Evolutionary conservation across 2,329 filamentous ascomycete species (phyloP), one percentile per base, ranked within the genome.

Genomic region (Cytospora schulzeri): DNA sequence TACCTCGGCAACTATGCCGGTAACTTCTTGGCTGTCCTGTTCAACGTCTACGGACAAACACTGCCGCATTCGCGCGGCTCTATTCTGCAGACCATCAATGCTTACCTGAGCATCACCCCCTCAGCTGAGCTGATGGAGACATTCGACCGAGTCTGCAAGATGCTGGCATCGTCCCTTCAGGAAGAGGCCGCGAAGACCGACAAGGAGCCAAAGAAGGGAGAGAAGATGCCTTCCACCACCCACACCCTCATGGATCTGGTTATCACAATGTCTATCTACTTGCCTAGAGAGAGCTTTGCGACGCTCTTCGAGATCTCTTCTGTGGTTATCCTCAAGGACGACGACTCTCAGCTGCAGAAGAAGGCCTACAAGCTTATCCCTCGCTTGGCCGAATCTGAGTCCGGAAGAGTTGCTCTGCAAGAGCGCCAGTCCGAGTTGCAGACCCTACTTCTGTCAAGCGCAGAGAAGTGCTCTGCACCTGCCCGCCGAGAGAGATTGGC

Each of bases 341-440:
- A 91, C 45, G 94, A 98, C 73, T 91, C 94, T 12, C 94, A 98
- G 76, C 81, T 99, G 41, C 94, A 98, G 76, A 99, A 99, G 86
- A 99, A 99, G 79, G 94, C 95, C 0, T 99, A 99, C 82, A 98
- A 98, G 81, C 85, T 99, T 59, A 96, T 99, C 58, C 94, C 95
- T 4, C 89, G 95, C 62, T 85, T 99, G 50, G 90, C 91, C 1
- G 90, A 91, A 68, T 96, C 93, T 1, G 86, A 91, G 38, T 85
- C 84, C 57, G 95, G 95, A 54, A 87, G 85, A 69, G 78, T 81
- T n/a, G 93, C 94, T 4, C 83, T 99, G 2, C 77, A 84, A 68
- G 89, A 93, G 72, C 88, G 93, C 61, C 92, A 87, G 69, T 76
- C 77, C 0, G 93, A 97, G 72, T 81, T 99, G 24, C 94, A 97